Conservation (phyloP, 2,329 filamentous ascomycete species). For the Colletotrichum destructivum region DNA sequence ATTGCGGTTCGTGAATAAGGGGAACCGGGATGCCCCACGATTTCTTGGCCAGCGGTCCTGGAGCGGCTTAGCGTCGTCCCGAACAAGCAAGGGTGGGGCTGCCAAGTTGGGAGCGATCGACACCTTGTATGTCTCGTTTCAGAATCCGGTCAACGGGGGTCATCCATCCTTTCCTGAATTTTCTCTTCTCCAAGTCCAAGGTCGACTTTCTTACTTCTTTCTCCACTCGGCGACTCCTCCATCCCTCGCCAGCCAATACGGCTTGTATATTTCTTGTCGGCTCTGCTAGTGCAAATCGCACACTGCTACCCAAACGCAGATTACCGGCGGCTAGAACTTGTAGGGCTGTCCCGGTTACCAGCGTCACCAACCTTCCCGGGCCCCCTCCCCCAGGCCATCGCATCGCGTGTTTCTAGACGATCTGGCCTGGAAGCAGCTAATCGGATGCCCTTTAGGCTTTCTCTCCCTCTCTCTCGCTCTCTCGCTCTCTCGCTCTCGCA, state of each 20-base stretch:
- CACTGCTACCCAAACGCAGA: constrained; percentile 30
- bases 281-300: neutral
- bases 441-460: neutral
- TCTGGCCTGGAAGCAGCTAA: neutral
- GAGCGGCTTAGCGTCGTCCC: constrained; percentile 11
- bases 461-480: no score
- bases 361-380: neutral
- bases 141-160: constrained; percentile 27
- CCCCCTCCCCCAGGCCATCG: neutral
- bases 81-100: neutral
- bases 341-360: constrained; percentile 27
- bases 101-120: constrained; percentile 26
- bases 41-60: constrained; percentile 15
- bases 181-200: neutral
- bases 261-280: constrained; percentile 10
- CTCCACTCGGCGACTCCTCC: no score
- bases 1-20: constrained; percentile 10
- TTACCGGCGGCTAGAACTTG: constrained; percentile 24
- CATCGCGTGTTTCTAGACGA: neutral
- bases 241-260: neutral
- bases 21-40: constrained; percentile 18
- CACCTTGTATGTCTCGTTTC: constrained; percentile 32
- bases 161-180: neutral
- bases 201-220: no score
- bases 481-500: neutral